Evolutionary conservation across 2,329 filamentous ascomycete species (phyloP), one percentile per base, ranked within the genome.

Genomic region (Neopestalotiopsis clavispora): DNA sequence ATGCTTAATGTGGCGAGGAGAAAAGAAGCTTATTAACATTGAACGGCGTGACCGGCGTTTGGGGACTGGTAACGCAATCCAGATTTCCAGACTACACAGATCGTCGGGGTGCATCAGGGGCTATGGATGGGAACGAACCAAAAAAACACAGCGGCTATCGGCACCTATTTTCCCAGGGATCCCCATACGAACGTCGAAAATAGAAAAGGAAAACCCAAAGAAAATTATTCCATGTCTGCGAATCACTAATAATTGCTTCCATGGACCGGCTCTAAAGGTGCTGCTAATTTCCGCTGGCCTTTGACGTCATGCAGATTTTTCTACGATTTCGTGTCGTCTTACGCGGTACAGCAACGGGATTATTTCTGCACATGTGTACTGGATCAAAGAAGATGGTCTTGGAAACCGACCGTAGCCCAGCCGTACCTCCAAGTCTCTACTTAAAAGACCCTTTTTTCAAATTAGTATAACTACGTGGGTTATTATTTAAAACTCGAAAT

Each of bases 231-330:
- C 30, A 28, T n/a, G 30, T 7, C 5, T 38, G 17, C 13, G 12
- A 40, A 30, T 30, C 59, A 30, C 30, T 17, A 34, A 62, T 34
- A 34, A 62, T 34, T 38, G 30, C 20, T 34, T 62, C 34, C 32
- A 30, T 10, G 34, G 28, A 17, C 59, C 34, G 30, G 28, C 38
- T 20, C n/a, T n/a, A 6, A 13, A 4, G 28, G 14, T 30, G 61
- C 28, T 56, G 42, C 63, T 20, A 66, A 66, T 66, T 57, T 58
- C 63, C 34, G 45, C 17, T 32, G 38, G 45, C n/a, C 23, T 66
- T 65, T 66, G 63, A 66, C 63, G 63, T 66, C 63, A 66, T 57
- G 63, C 45, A 57, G 45, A 34, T 13, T 38, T 32, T 40, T 56
- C 42, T n/a, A 34, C 20, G 13, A 14, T 40, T 38, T 38, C 34